Percentiles rank a stretch among this genome's conserved stretches.
Conservation (phyloP, 805 yeast species). For the Maudiozyma serrabonitensis region DNA sequence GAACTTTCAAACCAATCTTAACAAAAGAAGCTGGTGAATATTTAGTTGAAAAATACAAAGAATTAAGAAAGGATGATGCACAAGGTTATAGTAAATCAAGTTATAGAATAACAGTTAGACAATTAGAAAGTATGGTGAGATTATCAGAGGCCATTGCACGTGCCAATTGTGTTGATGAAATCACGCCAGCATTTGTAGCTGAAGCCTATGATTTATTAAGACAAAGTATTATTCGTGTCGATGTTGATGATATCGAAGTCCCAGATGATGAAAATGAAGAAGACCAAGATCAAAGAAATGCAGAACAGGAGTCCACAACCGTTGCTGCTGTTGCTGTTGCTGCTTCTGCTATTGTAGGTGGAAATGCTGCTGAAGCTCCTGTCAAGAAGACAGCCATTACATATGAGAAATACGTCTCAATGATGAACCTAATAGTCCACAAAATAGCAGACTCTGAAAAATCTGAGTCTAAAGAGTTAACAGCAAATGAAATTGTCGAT, state of each 20-base stretch:
- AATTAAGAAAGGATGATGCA: slow-evolving; percentile 80
- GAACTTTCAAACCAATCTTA: slow-evolving; percentile 85
- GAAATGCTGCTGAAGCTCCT: not conserved
- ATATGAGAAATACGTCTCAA: slow-evolving; percentile 76
- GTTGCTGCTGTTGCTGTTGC: slow-evolving; percentile 4
- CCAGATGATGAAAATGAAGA: slow-evolving; percentile 1
- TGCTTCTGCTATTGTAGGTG: not conserved
- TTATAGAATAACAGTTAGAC: slow-evolving; percentile 94
- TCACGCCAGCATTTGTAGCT: slow-evolving; percentile 75
- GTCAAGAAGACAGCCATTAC: slow-evolving; percentile 46
- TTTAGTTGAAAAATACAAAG: slow-evolving; percentile 72
- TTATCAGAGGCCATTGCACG: slow-evolving; percentile 93
- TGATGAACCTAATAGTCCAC: slow-evolving; percentile 70
- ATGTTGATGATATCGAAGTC: slow-evolving; percentile 78
- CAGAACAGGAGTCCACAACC: slow-evolving; percentile 3
- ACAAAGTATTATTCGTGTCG: slow-evolving; percentile 88
- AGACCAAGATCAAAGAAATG: slow-evolving; percentile 9
- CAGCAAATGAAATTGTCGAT: slow-evolving; percentile 59
- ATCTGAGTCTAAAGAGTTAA: slow-evolving; percentile 47
- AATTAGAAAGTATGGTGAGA: slow-evolving; percentile 87
- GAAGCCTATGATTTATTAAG: slow-evolving; percentile 87
- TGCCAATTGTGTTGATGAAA: slow-evolving; percentile 87
- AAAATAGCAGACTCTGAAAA: slow-evolving; percentile 51
- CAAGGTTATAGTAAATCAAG: slow-evolving; percentile 73
- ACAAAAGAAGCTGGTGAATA: slow-evolving; percentile 69